Evolutionary conservation across 2,329 filamentous ascomycete species (phyloP), one percentile per base, ranked within the genome.

Genomic region (Gaeumannomyces tritici): DNA sequence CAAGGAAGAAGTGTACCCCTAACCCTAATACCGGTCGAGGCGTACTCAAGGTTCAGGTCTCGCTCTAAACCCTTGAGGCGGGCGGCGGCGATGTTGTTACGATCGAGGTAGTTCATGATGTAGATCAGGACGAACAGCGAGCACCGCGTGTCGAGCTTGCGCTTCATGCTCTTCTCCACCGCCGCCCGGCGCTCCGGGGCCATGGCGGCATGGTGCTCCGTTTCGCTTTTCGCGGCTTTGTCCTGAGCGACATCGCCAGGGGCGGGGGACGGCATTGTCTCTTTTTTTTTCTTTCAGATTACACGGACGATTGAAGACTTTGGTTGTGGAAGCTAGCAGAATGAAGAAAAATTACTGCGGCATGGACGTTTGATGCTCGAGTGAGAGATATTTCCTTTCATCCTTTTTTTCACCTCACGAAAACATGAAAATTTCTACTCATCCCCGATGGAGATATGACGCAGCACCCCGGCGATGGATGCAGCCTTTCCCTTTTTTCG

Each of bases 81-180:
- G 4, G 78, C 80, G 18, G 73, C 72, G 11, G 73, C 72, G 60
- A 76, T 75, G 66, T 75, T 76, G 67, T 75, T 76, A n/a, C 60
- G 60, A n/a, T 62, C 61, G 4, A 65, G 42, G 28, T 63, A 65
- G 59, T 63, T 65, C 51, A 65, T 55, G 33, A 65, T 63, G 42
- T 65, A 65, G 24, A 65, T 61, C 51, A 65, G 54, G n/a, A 65
- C 60, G n/a, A 65, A 61, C 26, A 63, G 54, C n/a, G 35, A 57
- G 54, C 56, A 60, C 1, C 60, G 75, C 11, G 80, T 64, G 68
- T 89, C 86, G n/a, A 89, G 83, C 73, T 88, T 89, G 61, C 80
- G 76, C 65, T 80, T 76, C 65, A 89, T 73, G 61, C 76, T 78
- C 65, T 75, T 77, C 72, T 89, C 85, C 6, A 80, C 75, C 0